Conservation (phyloP, 768 basidiomycete species). For the Cystofilobasidium ferigula region DNA sequence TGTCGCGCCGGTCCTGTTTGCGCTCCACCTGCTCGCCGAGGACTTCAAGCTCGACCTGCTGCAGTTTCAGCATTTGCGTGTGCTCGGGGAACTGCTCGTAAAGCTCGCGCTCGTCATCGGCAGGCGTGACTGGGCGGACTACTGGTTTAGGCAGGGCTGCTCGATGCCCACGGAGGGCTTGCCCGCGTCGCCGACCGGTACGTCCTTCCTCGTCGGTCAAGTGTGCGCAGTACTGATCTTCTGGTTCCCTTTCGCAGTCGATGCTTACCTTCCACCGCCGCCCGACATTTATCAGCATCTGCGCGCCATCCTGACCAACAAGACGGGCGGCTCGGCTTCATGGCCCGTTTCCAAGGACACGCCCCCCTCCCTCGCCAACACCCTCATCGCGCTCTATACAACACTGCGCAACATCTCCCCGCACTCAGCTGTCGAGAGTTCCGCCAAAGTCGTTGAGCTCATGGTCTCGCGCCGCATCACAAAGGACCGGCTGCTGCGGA, state of each 20-base stretch:
- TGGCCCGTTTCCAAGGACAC: not conserved
- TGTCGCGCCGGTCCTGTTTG: constrained; percentile 50
- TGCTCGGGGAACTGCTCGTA: constrained; percentile 51
- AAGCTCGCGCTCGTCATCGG: constrained; percentile 41
- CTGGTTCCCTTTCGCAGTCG: not conserved
- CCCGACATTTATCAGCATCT: constrained; percentile 20
- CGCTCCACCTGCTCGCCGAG: constrained; percentile 66
- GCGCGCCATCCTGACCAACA: not conserved
- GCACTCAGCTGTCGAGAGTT: not conserved
- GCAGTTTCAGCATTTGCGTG: constrained; percentile 46
- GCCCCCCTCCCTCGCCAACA: not conserved
- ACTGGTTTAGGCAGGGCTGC: constrained; percentile 67
- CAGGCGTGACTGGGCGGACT: constrained; percentile 80
- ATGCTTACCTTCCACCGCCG: not conserved
- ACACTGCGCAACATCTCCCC: not conserved
- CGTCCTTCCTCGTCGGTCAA: not conserved
- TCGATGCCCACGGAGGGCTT: constrained; percentile 37
- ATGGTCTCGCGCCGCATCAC: constrained; percentile 30
- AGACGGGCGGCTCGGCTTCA: not conserved
- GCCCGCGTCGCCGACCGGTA: not conserved
- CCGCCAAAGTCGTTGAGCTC: constrained; percentile 18
- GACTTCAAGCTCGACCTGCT: constrained; percentile 34
- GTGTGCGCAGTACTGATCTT: no score
- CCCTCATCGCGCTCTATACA: constrained; percentile 6
- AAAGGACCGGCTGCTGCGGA: constrained; percentile 29